Evolutionary conservation across 768 basidiomycete genomes (phyloP).

Genomic region (Mrakia gelida): DNA sequence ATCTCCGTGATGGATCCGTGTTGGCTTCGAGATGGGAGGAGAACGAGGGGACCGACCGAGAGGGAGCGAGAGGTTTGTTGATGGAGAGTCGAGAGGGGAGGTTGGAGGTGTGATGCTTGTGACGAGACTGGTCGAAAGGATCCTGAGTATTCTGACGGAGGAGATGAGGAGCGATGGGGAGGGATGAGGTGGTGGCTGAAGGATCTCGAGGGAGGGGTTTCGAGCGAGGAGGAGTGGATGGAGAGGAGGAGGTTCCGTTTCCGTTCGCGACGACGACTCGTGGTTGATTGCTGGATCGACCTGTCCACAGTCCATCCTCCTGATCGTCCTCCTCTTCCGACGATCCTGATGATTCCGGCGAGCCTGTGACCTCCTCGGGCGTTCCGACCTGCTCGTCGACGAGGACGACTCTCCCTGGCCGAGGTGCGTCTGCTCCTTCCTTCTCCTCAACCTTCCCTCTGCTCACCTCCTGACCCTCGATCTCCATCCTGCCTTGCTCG

Average conservation of each 20-base stretch:
- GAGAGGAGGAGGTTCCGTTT: background rate
- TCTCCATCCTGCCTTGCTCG: slow-evolving; percentile 62
- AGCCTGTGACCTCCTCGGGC: background rate
- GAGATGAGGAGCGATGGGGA: slow-evolving; percentile 25
- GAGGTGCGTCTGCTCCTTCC: slow-evolving; percentile 40
- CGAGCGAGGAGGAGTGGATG: background rate
- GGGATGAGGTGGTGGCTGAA: slow-evolving; percentile 21
- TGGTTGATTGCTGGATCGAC: slow-evolving; percentile 1
- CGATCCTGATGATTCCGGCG: background rate
- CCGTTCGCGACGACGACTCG: background rate
- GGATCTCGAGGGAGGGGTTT: background rate
- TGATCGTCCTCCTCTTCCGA: slow-evolving; percentile 10
- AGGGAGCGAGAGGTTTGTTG: slow-evolving; percentile 22
- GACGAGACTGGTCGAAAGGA: slow-evolving; percentile 17
- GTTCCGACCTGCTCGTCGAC: background rate
- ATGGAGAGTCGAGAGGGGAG: slow-evolving; percentile 7
- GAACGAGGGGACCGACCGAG: slow-evolving; percentile 19
- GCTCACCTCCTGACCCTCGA: slow-evolving; percentile 35
- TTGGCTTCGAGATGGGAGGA: slow-evolving; percentile 8
- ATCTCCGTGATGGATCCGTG: background rate
- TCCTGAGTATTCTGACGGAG: slow-evolving; percentile 31
- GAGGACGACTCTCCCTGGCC: slow-evolving; percentile 10
- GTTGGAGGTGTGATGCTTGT: background rate
- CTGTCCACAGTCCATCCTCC: slow-evolving; percentile 12
- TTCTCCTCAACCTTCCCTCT: slow-evolving; percentile 53